Evolutionary conservation across 2,329 filamentous ascomycete species (phyloP), one percentile per base, ranked within the genome.

Genomic region (Penicillium sp.): DNA sequence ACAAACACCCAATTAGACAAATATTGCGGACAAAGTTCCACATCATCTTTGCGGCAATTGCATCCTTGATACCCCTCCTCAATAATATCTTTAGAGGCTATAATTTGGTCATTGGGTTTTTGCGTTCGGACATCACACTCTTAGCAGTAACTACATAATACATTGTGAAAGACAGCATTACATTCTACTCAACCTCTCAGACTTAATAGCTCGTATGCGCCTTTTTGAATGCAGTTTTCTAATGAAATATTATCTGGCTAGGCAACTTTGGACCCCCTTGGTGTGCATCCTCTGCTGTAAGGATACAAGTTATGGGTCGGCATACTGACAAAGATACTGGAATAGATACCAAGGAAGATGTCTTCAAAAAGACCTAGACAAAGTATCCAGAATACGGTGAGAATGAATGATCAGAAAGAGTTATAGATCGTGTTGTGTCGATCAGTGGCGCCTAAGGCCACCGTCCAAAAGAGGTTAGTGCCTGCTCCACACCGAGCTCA

Each of bases 61-160:
- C 50, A 55, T 55, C 18, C 38, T 42, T 45, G 53, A 57, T 57
- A 57, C 50, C 50, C 49, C 44, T 31, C 38, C 30, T 33, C 35
- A 9, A 48, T 45, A 39, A 46, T 44, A 35, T 45, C 30, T 31
- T 39, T 33, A 25, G 9, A 31, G 43, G 16, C 27, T 35, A 27
- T 9, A 7, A n/a, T 28, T 27, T 43, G 22, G 24, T 41, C 39
- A 25, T 41, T 27, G 13, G 33, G 33, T 4, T 36, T 18, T 18
- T 36, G 31, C n/a, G 16, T 36, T 36, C n/a, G 6, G 10, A 16
- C 9, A 38, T 38, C 35, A 20, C 7, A 13, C 8, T 20, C 7
- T 20, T 5, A 38, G 18, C 18, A 38, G 35, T 9, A 20, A 22
- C 18, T 38, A 20, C 18, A 38, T 38, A 38, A 38, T 20, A 22